Percentiles rank a stretch among this genome's conserved stretches.
Evolutionary conservation across 306 rosid species (phyloP).

Genomic region (Cercis canadensis): DNA sequence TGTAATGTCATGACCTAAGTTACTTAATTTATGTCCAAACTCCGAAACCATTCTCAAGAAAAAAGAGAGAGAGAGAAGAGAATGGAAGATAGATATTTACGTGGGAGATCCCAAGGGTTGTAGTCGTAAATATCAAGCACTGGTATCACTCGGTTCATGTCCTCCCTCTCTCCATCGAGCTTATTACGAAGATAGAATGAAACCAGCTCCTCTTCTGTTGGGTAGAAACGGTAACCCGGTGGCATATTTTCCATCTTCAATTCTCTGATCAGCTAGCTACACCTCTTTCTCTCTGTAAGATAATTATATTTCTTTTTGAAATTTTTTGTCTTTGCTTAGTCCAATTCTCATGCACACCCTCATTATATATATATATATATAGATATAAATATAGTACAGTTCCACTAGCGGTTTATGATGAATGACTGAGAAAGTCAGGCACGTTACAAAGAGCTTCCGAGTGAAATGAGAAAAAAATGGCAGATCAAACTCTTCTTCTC

Average conservation of each 20-base stretch:
- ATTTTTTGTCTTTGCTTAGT: not conserved
- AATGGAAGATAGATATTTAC: slow-evolving; percentile 41
- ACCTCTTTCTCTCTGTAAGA: not conserved
- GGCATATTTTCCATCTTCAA: slow-evolving; percentile 55
- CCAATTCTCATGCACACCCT: slow-evolving; percentile 1
- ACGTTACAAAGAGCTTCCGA: too few relatives aligned
- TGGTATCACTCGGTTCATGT: slow-evolving; percentile 63
- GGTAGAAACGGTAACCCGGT: slow-evolving; percentile 88
- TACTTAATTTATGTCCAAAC: too few relatives aligned
- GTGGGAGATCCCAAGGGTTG: slow-evolving; percentile 80
- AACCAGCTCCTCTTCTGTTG: slow-evolving; percentile 84
- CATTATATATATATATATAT: too few relatives aligned
- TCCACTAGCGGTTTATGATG: too few relatives aligned
- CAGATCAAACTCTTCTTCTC: too few relatives aligned
- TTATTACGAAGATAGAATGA: slow-evolving; percentile 66
- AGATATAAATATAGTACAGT: too few relatives aligned
- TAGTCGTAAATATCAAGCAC: slow-evolving; percentile 65
- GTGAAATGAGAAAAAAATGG: too few relatives aligned
- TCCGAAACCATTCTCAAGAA: too few relatives aligned
- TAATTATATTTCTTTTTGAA: too few relatives aligned
- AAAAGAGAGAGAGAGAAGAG: too few relatives aligned
- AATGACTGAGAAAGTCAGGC: too few relatives aligned
- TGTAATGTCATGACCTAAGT: too few relatives aligned
- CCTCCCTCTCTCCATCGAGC: slow-evolving; percentile 61
- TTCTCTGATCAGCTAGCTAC: not conserved